Conservation (phyloP, 352 stramenopile genomes). For the Globisporangium nodosum region DNA sequence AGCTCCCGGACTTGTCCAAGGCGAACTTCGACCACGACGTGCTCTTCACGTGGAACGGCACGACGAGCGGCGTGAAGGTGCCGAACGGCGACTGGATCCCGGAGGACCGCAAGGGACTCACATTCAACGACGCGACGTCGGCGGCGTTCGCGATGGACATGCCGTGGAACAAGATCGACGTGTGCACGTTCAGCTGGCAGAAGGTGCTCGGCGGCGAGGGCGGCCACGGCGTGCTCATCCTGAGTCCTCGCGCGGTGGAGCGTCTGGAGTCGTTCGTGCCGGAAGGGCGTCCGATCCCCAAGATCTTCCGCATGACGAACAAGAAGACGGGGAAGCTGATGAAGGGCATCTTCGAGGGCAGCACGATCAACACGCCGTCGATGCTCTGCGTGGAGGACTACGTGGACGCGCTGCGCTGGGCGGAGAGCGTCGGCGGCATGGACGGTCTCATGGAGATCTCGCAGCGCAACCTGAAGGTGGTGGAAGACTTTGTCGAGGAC, state of each 20-base stretch:
- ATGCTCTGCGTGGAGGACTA: constrained; percentile 99
- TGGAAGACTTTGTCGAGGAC: constrained; percentile 96
- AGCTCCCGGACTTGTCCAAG: constrained; percentile 92
- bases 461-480: constrained; percentile 91
- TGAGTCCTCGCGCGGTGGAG: constrained; percentile 95
- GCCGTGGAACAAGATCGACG: constrained; percentile 97
- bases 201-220: constrained; percentile 99
- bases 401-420: constrained; percentile 96
- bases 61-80: constrained; percentile 95
- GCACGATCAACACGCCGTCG: constrained; percentile 99
- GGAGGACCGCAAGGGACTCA: constrained; percentile 92
- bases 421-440: constrained; percentile 92
- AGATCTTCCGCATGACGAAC: constrained; percentile 99
- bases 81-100: constrained; percentile 96
- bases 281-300: constrained; percentile 90
- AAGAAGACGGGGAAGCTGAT: constrained; percentile 93
- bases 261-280: constrained; percentile 95
- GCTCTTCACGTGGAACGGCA: constrained; percentile 99
- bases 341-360: constrained; percentile 95
- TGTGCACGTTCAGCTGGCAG: constrained; percentile 99
- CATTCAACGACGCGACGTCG: constrained; percentile 98
- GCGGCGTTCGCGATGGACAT: constrained; percentile 99
- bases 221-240: constrained; percentile 96
- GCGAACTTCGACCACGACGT: constrained; percentile 96
- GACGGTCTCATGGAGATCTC: constrained; percentile 92